Percentiles rank a stretch among this genome's conserved stretches.
Conservation (phyloP, 2,329 filamentous ascomycete species). For the Aspergillus quadrilineatus region DNA sequence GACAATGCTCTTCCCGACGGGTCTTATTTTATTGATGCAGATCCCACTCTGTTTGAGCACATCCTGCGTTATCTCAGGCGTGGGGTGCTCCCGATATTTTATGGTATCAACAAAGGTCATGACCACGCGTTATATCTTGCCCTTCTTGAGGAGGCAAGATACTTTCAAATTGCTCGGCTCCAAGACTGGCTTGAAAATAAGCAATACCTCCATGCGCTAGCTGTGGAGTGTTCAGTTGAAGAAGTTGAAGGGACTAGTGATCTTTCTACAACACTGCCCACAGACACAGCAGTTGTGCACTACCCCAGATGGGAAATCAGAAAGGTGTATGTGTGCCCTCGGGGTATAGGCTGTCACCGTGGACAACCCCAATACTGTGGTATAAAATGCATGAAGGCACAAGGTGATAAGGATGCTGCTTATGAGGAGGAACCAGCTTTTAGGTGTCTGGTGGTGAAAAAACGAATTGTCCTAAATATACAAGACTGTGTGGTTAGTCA, state of each 20-base stretch:
- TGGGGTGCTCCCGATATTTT: constrained; percentile 1
- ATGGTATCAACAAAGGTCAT: constrained; percentile 3
- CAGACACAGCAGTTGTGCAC: no score
- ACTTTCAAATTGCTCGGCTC: neutral
- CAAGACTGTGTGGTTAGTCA: no score
- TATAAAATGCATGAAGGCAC: no score
- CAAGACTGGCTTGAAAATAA: neutral
- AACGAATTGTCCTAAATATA: no score
- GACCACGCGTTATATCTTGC: constrained; percentile 1
- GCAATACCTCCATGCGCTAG: neutral
- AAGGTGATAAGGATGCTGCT: no score
- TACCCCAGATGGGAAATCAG: no score
- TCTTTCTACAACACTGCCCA: no score
- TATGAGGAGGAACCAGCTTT: no score
- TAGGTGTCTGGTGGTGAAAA: no score
- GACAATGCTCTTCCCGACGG: neutral
- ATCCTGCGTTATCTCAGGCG: constrained; percentile 11
- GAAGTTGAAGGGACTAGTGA: neutral
- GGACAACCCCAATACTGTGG: no score
- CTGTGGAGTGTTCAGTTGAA: neutral
- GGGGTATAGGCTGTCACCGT: no score
- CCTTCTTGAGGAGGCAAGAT: constrained; percentile 8
- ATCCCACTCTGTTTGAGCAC: constrained; percentile 11
- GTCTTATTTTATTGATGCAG: constrained; percentile 13
- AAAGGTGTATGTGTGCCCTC: no score